Evolutionary conservation across 768 basidiomycete species (phyloP).

Genomic region (Daedaleopsis sinensis): DNA sequence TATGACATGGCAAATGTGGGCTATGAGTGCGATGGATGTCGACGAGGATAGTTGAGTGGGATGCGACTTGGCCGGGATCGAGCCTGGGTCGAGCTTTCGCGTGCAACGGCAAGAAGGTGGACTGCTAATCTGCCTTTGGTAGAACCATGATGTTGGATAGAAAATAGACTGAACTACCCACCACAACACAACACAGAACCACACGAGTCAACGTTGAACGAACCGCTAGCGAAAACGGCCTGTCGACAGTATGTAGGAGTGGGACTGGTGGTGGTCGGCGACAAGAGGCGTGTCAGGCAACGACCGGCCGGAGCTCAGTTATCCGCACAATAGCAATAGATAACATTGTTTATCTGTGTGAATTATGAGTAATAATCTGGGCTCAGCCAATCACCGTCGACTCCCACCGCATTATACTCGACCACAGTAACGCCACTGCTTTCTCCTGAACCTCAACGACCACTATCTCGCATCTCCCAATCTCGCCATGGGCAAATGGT

Average conservation of each 20-base stretch:
- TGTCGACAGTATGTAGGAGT: background rate
- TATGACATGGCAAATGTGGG: conserved; percentile 56
- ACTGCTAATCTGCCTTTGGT: background rate
- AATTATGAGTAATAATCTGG: conserved; percentile 7
- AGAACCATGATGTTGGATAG: background rate
- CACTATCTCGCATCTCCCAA: background rate
- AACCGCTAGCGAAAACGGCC: background rate
- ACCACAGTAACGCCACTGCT: conserved; percentile 10
- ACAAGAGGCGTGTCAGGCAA: conserved; percentile 11
- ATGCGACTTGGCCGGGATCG: background rate
- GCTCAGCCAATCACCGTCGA: conserved; percentile 9
- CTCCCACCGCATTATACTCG: conserved; percentile 1
- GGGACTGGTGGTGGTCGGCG: conserved; percentile 16
- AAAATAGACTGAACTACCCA: background rate
- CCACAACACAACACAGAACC: conserved; percentile 13
- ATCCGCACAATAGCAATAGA: background rate
- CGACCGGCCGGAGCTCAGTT: background rate
- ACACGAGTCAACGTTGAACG: background rate
- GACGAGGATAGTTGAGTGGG: conserved; percentile 13
- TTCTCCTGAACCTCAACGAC: conserved; percentile 6
- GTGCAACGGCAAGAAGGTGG: background rate
- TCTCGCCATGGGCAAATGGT: conserved; percentile 73
- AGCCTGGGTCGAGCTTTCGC: background rate
- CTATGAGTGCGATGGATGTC: conserved; percentile 19
- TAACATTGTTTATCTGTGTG: background rate